A percentile compares a stretch with the other conserved stretches of the same genome.
phyloP scores from a whole-genome alignment of 2,329 filamentous ascomycete species.

The Albophoma yamanashiensis region DNA sequence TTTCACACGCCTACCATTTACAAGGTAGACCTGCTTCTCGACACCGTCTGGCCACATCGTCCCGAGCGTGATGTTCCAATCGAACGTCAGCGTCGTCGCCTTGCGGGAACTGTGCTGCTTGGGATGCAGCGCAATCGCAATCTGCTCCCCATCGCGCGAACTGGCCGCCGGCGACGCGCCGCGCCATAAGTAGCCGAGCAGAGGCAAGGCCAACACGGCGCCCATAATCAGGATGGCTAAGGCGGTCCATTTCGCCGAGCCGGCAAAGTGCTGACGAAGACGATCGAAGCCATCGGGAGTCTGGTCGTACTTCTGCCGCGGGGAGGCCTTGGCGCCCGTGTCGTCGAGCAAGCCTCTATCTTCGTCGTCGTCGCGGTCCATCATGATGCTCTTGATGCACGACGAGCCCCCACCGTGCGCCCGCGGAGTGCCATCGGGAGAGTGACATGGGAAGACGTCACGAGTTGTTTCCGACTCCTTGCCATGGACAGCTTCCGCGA shows the following conservation, averaged over 20 bases:
- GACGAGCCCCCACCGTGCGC: neutral
- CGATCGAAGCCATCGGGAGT: neutral
- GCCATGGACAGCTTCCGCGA: neutral
- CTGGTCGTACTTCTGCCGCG: too few species aligned
- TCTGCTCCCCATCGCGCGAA: neutral
- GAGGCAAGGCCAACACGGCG: neutral
- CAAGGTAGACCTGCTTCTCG: constrained; percentile 13
- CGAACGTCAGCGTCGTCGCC: constrained; percentile 7
- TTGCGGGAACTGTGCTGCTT: constrained; percentile 5
- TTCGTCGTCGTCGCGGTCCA: constrained; percentile 1
- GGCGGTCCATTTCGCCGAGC: neutral
- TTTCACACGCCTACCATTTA: constrained; percentile 9
- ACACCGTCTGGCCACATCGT: constrained; percentile 10
- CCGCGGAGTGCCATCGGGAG: neutral
- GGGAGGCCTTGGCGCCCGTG: neutral
- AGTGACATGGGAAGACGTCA: neutral
- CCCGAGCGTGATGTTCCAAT: constrained; percentile 11
- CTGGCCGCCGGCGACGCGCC: neutral
- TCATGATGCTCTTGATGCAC: neutral
- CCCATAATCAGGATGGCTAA: neutral
- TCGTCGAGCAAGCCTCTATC: constrained; percentile 3
- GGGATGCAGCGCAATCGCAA: constrained; percentile 8
- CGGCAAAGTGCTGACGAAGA: neutral
- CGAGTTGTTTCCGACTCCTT: neutral
- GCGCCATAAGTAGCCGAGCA: constrained; percentile 1